Conservation (phyloP, 108 stramenopile genomes). For the Bacterosira constricta region DNA sequence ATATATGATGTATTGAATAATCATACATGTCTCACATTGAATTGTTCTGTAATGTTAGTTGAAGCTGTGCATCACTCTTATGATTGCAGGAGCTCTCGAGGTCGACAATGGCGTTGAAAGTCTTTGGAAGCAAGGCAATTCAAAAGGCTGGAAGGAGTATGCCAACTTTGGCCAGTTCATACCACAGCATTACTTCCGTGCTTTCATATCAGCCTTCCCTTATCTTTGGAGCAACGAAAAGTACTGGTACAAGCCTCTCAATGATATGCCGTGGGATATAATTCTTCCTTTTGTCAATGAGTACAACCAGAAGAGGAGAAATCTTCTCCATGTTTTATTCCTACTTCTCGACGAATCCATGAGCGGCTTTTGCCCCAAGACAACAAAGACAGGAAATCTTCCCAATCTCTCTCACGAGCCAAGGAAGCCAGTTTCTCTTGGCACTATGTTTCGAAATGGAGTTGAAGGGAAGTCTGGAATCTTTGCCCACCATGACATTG, state of each 20-base stretch:
- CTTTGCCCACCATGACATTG: slow-evolving; percentile 1
- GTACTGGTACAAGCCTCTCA: background rate
- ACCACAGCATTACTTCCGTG: too few species aligned
- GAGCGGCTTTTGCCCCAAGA: background rate
- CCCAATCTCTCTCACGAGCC: background rate
- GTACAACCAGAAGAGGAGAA: background rate
- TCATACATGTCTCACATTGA: too few species aligned
- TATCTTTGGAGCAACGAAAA: background rate
- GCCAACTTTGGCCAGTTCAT: too few species aligned
- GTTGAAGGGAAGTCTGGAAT: slow-evolving; percentile 1
- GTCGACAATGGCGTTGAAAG: too few species aligned
- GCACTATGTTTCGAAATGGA: slow-evolving; percentile 7
- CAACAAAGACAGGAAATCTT: background rate
- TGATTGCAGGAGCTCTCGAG: too few species aligned
- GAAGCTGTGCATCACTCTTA: too few species aligned
- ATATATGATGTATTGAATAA: too few species aligned
- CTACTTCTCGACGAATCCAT: background rate
- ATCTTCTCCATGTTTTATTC: background rate
- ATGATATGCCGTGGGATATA: background rate
- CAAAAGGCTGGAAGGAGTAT: too few species aligned
- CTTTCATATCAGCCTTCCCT: too few species aligned
- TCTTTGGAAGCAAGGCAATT: too few species aligned
- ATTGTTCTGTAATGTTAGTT: too few species aligned
- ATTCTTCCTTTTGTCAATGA: background rate
- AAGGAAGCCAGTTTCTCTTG: background rate